These are phyloP conservation scores for Cordyceps tenuipes DNA, from an alignment of 2,329 filamentous ascomycete genomes.

Conservation along the genomic window DNA sequence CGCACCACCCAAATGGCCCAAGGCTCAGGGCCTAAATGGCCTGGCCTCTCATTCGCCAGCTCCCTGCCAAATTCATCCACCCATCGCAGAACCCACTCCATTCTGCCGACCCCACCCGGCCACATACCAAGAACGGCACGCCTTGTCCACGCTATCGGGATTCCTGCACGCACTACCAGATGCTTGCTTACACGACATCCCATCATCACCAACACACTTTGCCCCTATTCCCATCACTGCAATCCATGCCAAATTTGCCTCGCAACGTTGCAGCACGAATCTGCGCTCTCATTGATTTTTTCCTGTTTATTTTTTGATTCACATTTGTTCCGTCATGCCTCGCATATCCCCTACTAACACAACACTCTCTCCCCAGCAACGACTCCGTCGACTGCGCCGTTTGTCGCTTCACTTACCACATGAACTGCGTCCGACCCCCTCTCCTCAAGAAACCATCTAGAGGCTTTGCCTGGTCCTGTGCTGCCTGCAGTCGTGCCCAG, in stretches of 20 bases:
- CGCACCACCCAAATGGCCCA: too few species aligned
- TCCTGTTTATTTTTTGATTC: background rate
- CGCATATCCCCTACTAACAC: conserved; percentile 17
- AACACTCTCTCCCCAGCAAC: conserved; percentile 46
- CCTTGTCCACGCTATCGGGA: background rate
- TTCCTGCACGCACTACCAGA: conserved; percentile 4
- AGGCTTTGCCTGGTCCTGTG: conserved; percentile 97
- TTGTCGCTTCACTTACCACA: conserved; percentile 92
- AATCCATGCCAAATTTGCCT: background rate
- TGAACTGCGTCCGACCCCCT: conserved; percentile 92
- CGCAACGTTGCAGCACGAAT: too few species aligned
- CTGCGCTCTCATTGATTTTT: background rate
- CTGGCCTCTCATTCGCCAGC: background rate
- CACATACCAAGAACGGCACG: conserved; percentile 11
- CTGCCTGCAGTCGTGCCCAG: conserved; percentile 89
- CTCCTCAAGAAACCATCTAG: conserved; percentile 92
- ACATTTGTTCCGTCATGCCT: background rate
- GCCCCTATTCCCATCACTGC: background rate
- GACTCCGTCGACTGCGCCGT: conserved; percentile 97
- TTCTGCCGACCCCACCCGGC: conserved; percentile 1
- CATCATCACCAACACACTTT: background rate
- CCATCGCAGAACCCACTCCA: conserved; percentile 1
- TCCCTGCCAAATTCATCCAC: background rate
- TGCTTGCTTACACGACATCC: conserved; percentile 11
- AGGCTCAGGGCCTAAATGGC: too few species aligned